phyloP scores from a whole-genome alignment of 140 eudicot species.

The Artemisia princeps region DNA sequence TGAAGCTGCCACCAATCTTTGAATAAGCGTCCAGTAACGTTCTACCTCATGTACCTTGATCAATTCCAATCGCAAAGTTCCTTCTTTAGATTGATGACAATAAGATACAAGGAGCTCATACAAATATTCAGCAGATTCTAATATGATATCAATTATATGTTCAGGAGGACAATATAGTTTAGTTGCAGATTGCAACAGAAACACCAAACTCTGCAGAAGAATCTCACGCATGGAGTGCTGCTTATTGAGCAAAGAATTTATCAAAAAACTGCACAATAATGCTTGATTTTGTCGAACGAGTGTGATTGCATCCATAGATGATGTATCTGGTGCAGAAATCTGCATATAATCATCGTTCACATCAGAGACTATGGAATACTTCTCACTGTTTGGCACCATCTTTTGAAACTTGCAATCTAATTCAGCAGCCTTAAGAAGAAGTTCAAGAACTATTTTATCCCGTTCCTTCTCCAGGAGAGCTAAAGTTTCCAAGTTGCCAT shows the following conservation, averaged over 20 bases:
- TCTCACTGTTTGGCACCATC: conserved; percentile 22
- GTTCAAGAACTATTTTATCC: conserved; percentile 70
- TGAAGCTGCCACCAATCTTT: conserved; percentile 71
- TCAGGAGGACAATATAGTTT: conserved; percentile 69
- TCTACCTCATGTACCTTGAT: conserved; percentile 50
- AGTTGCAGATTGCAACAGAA: conserved; percentile 73
- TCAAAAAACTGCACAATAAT: conserved; percentile 58
- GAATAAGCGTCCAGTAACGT: conserved; percentile 80
- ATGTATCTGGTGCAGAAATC: conserved; percentile 43
- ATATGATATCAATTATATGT: conserved; percentile 64
- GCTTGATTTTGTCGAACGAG: conserved; percentile 79
- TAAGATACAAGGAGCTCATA: conserved; percentile 47
- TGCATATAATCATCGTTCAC: conserved; percentile 45
- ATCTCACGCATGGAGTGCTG: conserved; percentile 75
- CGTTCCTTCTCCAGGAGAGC: conserved; percentile 67
- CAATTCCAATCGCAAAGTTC: conserved; percentile 37
- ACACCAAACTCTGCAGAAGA: conserved; percentile 76
- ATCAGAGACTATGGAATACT: conserved; percentile 4
- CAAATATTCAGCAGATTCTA: conserved; percentile 58
- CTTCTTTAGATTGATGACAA: conserved; percentile 37
- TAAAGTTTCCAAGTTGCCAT: conserved; percentile 47
- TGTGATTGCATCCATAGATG: conserved; percentile 73
- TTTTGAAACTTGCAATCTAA: conserved; percentile 47
- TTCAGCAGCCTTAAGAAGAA: conserved; percentile 89
- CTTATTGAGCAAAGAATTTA: conserved; percentile 48